Evolutionary conservation across 2,329 filamentous ascomycete species (phyloP), one percentile per base, ranked within the genome.

Genomic region (Arthrocladium fulminans): DNA sequence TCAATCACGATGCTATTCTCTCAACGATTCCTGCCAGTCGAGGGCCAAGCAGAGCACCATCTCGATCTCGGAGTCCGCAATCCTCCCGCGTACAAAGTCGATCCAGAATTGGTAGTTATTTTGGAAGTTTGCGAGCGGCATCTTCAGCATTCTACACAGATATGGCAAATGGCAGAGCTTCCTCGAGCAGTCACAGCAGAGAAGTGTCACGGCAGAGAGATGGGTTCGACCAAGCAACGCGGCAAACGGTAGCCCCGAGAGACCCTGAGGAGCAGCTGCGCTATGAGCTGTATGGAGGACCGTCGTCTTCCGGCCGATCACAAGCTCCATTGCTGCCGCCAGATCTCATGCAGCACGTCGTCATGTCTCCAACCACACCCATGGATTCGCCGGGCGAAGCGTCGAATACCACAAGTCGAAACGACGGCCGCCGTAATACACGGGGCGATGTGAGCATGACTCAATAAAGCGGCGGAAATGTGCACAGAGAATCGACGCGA

Each of bases 1-100:
- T 55, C 23, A 57, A 59, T 23, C 56, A 59, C 38, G 56, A 59
- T 19, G 55, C 56, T 10, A 59, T 59, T 41, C 57, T 59, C 50
- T 52, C 56, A 7, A 59, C 56, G 3, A 57, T 59, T 46, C 56
- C 56, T 3, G 51, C 42, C 35, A 59, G 56, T 48, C 47, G 54
- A 17, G 54, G 54, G 25, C 55, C 53, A 19, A 58, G 54, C 38
- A 50, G 56, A 9, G 53, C 55, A 45, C 47, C 51, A 22, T 59
- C 56, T 12, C 45, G 56, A 44, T 56, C 55, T 17, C 54, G 57
- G 24, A 59, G 56, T 29, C 56, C 56, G 22, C 55, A 56, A 23
- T 15, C 53, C 4, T 53, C 53, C 13, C 40, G 56, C 27, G 56
- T 57, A 13, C 52, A 54, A 32, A 59, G 56, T 34, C 46, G 56